Evolutionary conservation across 495 filamentous ascomycete genomes (phyloP).

Genomic region (Penicillium salamii): DNA sequence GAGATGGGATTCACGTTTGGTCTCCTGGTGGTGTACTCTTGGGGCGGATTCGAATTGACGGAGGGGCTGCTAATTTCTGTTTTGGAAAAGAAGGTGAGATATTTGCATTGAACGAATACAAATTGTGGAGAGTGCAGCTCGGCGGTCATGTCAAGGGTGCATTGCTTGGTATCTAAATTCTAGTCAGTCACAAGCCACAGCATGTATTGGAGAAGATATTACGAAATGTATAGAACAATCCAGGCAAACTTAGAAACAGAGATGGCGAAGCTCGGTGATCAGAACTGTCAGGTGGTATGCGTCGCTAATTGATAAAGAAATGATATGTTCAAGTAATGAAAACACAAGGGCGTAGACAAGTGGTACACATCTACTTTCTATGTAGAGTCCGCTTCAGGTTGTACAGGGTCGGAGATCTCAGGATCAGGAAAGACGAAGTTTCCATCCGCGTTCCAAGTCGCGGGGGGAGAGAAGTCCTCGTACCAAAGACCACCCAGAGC

Average conservation of each 20-base stretch:
- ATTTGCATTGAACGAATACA: constrained; percentile 40
- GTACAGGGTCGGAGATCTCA: not conserved
- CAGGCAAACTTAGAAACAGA: too few relatives aligned
- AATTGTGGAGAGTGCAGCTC: constrained; percentile 37
- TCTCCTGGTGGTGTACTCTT: constrained; percentile 54
- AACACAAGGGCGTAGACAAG: not conserved
- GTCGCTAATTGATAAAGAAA: not conserved
- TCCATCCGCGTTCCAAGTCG: constrained; percentile 61
- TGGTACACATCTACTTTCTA: not conserved
- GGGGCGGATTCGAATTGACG: constrained; percentile 50
- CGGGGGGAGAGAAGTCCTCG: constrained; percentile 78
- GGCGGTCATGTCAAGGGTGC: constrained; percentile 30
- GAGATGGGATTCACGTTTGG: constrained; percentile 63
- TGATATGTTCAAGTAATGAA: not conserved
- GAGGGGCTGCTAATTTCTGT: constrained; percentile 43
- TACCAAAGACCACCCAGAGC: constrained; percentile 52
- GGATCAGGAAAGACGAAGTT: constrained; percentile 33
- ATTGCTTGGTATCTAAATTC: constrained; percentile 17
- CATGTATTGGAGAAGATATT: too few relatives aligned
- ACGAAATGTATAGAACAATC: too few relatives aligned
- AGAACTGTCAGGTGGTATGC: not conserved
- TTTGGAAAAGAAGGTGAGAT: constrained; percentile 42
- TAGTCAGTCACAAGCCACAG: too few relatives aligned
- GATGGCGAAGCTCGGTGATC: too few relatives aligned
- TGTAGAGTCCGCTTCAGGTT: not conserved